Base-by-base conservation (phyloP, 306 rosid species). In the Hippophae tibetana region DNA sequence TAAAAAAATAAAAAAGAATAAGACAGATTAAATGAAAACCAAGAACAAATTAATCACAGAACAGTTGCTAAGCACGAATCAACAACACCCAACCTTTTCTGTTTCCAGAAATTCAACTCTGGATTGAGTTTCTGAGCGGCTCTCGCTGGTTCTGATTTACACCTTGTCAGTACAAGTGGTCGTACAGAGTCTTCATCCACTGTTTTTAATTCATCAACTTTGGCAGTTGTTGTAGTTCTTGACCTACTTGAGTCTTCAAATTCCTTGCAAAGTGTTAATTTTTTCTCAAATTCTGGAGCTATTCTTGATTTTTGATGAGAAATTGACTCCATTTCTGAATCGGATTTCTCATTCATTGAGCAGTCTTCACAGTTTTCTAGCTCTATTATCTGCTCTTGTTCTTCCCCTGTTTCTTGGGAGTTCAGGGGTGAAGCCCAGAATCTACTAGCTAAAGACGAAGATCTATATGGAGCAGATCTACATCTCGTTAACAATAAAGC, bases 131-230 rank as follows among this genome's bases (percentile, higher is more conserved):
- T 79, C 62, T 74, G 71, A 42, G 72, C 74, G 40, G 68, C 73
- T 90, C 94, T 80, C 1, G 81, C 78, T 10, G 90, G 94, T 60
- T 84, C 94, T 18, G 97, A 87, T 75, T 87, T 87, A 75, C 97
- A 82, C 81, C 95, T 76, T 3, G 85, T 90, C 11, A 87, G 86
- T 11, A 77, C 77, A 42, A 77, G 46, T 25, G 84, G 86, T 27
- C 63, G 64, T 3, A 46, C 72, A 10, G 58, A 56, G 50, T 69
- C 73, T 53, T 43, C 72, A 3, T 54, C 75, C 6, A 50, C 76
- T 48, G 55, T 69, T 62, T 55, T 65, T 43, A 46, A 40, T 48
- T 68, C 72, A 49, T 60, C 66, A 25, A 31, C 61, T 31, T 65
- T 60, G 43, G 76, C 74, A 13, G 83, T 67, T 58, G 76, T 70